A percentile compares a stretch with the other conserved stretches of the same genome.
Conservation (phyloP, 176 grass and related monocot genomes). For the Rhynchospora pubera region DNA sequence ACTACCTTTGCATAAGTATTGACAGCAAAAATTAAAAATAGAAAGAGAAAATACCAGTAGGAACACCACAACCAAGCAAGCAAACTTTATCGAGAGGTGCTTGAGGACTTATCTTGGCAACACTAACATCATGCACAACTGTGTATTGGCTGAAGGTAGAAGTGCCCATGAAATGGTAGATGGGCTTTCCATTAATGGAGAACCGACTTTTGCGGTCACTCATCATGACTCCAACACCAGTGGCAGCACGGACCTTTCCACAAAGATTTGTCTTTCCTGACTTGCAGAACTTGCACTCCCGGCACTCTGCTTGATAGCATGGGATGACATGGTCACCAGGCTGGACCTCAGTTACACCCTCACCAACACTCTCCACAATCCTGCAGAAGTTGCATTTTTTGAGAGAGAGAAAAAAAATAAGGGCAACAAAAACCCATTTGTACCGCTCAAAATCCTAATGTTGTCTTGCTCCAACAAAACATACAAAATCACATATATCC, state of each 20-base stretch:
- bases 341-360: slow-evolving; percentile 88
- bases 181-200: slow-evolving; percentile 71
- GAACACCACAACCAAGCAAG: slow-evolving; percentile 90
- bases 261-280: slow-evolving; percentile 98
- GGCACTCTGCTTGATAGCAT: slow-evolving; percentile 95
- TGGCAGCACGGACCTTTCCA: slow-evolving; percentile 75
- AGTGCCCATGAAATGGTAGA: slow-evolving; percentile 99
- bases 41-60: slow-evolving; percentile 53
- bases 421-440: neutral
- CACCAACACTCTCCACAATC: slow-evolving; percentile 89
- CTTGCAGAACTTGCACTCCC: slow-evolving; percentile 89
- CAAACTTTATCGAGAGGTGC: slow-evolving; percentile 91
- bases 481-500: neutral
- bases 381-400: slow-evolving; percentile 17
- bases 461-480: neutral
- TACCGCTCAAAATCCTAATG: neutral
- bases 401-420: neutral
- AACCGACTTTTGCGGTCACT: slow-evolving; percentile 74
- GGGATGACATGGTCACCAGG: slow-evolving; percentile 97
- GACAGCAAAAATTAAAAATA: neutral
- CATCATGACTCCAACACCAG: slow-evolving; percentile 91
- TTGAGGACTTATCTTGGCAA: slow-evolving; percentile 81
- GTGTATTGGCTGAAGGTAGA: slow-evolving; percentile 99
- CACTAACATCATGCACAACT: slow-evolving; percentile 94
- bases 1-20: neutral